Evolutionary conservation across 768 basidiomycete genomes (phyloP), one percentile per base, ranked within the genome.

Genomic region (Vishniacozyma victoriae): DNA sequence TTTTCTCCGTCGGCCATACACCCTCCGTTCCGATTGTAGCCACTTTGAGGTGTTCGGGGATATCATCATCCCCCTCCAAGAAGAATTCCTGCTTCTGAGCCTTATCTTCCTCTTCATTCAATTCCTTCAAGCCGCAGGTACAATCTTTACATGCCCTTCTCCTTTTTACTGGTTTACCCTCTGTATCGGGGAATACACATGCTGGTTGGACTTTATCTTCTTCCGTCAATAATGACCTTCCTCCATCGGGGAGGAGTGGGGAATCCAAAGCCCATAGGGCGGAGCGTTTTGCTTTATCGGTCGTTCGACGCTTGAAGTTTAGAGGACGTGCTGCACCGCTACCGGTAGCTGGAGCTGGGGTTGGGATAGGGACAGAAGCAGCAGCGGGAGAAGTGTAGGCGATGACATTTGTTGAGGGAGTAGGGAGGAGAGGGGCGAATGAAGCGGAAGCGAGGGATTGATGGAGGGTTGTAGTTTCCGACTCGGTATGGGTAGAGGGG

Each of bases 101-200:
- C 19, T 39, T 55, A 42, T 64, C 62, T 73, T 96, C 90, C 69
- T 90, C 86, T 47, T 82, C 85, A 72, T 95, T 89, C 15, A 93
- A 69, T 76, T 97, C 95, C 15, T 86, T 84, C 48, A 99, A 78
- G n/a, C 95, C 95, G 64, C 95, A 99, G 2, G 88, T 81, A 73
- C 95, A 99, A 68, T 81, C 82, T 76, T 96, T 96, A 79, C 95
- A 99, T 24, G 95, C 93, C 74, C 70, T 37, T 36, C 72, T 42
- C 19, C 69, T 39, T 59, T 70, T 60, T 55, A 71, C 57, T 16
- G 57, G 64, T 43, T 69, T 70, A 15, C 70, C 66, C 23, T 65
- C 57, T 9, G 62, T 38, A 37, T 52, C 60, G 22, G 61, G 61
- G 46, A 59, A 88, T 4, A 80, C 78, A 22, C 85, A 84, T 26